These are phyloP conservation scores for Dissophora ornata DNA, from an alignment of 192 early-diverging fungal species.

Conservation along the genomic window DNA sequence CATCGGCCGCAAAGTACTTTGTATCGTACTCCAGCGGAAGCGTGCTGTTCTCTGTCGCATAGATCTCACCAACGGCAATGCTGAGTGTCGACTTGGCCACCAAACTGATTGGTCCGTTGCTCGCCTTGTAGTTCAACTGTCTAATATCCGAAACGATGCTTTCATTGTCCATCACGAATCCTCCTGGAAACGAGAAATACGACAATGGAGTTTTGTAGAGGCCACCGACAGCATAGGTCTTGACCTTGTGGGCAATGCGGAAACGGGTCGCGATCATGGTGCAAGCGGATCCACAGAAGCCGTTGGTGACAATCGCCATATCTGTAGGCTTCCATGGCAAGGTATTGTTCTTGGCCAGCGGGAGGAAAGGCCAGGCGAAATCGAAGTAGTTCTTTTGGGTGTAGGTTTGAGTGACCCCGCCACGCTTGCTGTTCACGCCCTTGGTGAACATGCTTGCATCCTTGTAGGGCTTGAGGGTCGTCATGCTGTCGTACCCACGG, in stretches of 20 bases:
- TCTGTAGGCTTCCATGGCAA: slow-evolving; percentile 52
- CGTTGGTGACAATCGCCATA: slow-evolving; percentile 55
- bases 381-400: slow-evolving; percentile 39
- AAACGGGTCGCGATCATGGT: slow-evolving; percentile 50
- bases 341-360: slow-evolving; percentile 39
- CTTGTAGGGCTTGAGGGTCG: slow-evolving; percentile 29
- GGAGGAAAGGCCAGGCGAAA: slow-evolving; percentile 37
- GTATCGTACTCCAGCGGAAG: slow-evolving; percentile 45
- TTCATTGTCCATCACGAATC: slow-evolving; percentile 51
- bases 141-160: slow-evolving; percentile 20
- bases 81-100: slow-evolving; percentile 6
- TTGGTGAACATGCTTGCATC: slow-evolving; percentile 48
- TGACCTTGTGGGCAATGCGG: slow-evolving; percentile 49
- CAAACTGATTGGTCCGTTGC: slow-evolving; percentile 3
- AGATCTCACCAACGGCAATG: slow-evolving; percentile 43
- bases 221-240: slow-evolving; percentile 49
- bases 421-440: slow-evolving; percentile 24
- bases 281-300: slow-evolving; percentile 55
- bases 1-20: slow-evolving; percentile 28
- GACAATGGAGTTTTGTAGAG: slow-evolving; percentile 40
- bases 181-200: slow-evolving; percentile 53
- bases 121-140: slow-evolving; percentile 25
- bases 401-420: slow-evolving; percentile 21
- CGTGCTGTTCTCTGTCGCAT: slow-evolving; percentile 39
- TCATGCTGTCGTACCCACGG: slow-evolving; percentile 13